Conservation (phyloP, 768 basidiomycete species). For the Dendrothele bispora region DNA sequence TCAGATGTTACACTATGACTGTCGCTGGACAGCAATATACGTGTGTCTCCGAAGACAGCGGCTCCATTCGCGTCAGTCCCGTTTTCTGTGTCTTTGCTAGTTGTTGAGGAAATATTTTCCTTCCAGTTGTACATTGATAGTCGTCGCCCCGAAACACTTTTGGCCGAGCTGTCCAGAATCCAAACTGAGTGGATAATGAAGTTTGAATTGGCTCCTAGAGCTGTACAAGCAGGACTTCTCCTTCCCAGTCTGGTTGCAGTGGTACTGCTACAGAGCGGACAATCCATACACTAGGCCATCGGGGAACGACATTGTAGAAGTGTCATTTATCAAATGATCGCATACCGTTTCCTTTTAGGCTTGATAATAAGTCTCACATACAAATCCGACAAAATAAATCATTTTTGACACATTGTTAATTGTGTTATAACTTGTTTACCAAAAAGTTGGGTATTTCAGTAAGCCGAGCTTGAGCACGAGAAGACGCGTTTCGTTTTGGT, state of each 20-base stretch:
- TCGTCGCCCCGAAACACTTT: slow-evolving; percentile 30
- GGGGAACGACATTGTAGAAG: no score
- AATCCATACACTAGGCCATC: slow-evolving; percentile 59
- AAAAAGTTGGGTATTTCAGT: no score
- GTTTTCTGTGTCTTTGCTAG: background rate
- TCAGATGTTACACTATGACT: slow-evolving; percentile 51
- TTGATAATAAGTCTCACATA: no score
- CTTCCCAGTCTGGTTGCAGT: slow-evolving; percentile 52
- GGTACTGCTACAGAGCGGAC: slow-evolving; percentile 59
- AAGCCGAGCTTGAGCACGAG: no score
- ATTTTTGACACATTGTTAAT: no score
- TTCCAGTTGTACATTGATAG: slow-evolving; percentile 50
- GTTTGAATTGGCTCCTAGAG: slow-evolving; percentile 57
- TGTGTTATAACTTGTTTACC: no score
- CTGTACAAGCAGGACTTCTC: slow-evolving; percentile 53
- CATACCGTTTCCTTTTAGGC: no score
- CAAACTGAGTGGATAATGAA: slow-evolving; percentile 41
- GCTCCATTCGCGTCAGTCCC: slow-evolving; percentile 50
- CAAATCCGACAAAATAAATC: no score
- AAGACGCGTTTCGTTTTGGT: no score
- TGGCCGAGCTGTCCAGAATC: slow-evolving; percentile 52
- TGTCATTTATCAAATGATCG: no score
- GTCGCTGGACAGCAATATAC: slow-evolving; percentile 48
- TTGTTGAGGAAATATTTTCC: background rate
- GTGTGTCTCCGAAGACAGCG: slow-evolving; percentile 56